Base-by-base conservation (phyloP, 1,284 basidiomycete species). In the Trametes polyzona region DNA sequence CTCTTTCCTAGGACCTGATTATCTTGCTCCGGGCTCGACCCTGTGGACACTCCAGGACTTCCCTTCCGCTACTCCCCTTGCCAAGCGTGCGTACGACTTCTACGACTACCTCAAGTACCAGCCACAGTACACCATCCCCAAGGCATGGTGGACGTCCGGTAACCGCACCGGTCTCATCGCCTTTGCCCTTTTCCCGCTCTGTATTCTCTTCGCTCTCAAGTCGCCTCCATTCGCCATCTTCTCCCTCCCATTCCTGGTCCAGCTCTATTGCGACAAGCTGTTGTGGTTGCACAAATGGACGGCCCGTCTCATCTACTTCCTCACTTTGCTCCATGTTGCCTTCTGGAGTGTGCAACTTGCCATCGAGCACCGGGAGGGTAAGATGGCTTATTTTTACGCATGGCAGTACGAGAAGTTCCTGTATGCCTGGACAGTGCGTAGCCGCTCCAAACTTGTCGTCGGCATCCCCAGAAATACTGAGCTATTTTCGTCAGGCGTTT, bases 191-290 rank as follows among this genome's bases (percentile, higher is more conserved):
- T 78, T 92, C 27, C 93, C 93, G 0, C 79, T 95, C 16, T 85
- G 86, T 52, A 78, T 95, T 52, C 77, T 93, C 10, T 81, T 94
- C 56, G 92, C 88, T 3, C 80, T 95, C 70, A 95, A 94, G 71
- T 80, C 89, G 3, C 86, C 89, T 11, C 93, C 93, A 0, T 88
- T 93, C 66, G 92, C 92, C 47, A 67, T 94, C 41, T 84, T 94
- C 65, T 84, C 92, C n/a, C 76, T 88, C 23, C 82, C 85, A 0
- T 83, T 83, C 59, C 78, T 89, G 57, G 83, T 85, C 23, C 84
- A 90, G 50, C 72, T 92, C 30, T 83, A 87, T 64, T 88, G 90
- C 64, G 93, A 95, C 76, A 91, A 92, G 66, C 82, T 93, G 21
- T 76, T 83, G 4, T 81, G 83, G 70, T 74, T 92, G 11, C 92